A percentile compares a stretch with the other conserved stretches of the same genome.
These are phyloP conservation scores for Nicotiana undulata DNA, from an alignment of 257 asterid genomes.

Conservation along the genomic window DNA sequence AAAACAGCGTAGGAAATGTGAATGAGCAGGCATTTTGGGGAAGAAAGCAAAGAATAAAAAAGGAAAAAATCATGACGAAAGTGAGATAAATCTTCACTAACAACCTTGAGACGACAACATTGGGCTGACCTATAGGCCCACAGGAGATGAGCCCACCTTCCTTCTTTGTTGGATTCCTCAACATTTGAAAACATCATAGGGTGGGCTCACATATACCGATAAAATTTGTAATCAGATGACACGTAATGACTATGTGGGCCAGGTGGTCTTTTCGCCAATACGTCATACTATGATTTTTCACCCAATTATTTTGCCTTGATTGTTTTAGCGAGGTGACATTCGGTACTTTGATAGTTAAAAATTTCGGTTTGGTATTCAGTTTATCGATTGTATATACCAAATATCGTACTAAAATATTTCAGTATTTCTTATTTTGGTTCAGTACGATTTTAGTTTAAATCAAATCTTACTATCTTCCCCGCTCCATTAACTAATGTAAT, in stretches of 20 bases:
- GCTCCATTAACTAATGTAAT: no score
- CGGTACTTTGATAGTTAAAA: no score
- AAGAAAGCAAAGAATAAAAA: neutral
- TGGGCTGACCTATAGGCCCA: neutral
- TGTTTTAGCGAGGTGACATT: no score
- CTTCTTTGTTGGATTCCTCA: neutral
- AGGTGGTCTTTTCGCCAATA: neutral
- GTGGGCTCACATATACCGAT: neutral
- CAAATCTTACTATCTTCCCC: no score
- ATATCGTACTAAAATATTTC: no score
- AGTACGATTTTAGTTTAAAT: no score
- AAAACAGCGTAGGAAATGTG: neutral
- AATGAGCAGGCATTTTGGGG: neutral
- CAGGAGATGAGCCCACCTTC: slow-evolving; percentile 4
- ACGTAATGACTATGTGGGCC: neutral
- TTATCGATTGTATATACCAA: no score
- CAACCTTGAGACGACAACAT: neutral
- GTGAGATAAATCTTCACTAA: neutral
- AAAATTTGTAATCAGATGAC: neutral
- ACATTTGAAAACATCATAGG: neutral
- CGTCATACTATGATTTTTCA: neutral
- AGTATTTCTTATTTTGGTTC: no score
- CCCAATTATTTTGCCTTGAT: neutral
- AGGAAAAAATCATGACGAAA: neutral
- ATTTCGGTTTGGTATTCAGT: no score